Evolutionary conservation across 2,329 filamentous ascomycete genomes (phyloP).

Genomic region (Sodiomyces alkalinus): DNA sequence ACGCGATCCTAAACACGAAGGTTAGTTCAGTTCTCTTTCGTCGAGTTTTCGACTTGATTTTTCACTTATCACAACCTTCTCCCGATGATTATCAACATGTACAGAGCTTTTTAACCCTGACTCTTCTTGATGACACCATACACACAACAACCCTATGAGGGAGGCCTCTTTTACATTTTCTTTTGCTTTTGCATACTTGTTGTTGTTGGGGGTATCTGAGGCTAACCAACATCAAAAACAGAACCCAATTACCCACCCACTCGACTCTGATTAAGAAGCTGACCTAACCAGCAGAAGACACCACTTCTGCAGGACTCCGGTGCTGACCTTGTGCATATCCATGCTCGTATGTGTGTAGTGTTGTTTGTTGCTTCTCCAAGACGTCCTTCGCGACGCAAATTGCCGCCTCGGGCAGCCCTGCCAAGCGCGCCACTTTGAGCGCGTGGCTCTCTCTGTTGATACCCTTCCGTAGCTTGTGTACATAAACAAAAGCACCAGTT

Average conservation of each 20-base stretch:
- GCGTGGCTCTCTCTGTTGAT: slow-evolving; percentile 83
- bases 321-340: too few relatives aligned
- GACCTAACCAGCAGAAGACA: too few relatives aligned
- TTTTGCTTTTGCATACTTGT: slow-evolving; percentile 9
- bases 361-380: slow-evolving; percentile 18
- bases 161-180: slow-evolving; percentile 12
- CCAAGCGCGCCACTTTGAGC: slow-evolving; percentile 81
- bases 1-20: slow-evolving; percentile 14
- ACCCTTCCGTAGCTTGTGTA: slow-evolving; percentile 67
- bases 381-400: slow-evolving; percentile 51
- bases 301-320: too few relatives aligned
- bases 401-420: slow-evolving; percentile 61
- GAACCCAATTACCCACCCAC: too few relatives aligned
- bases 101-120: slow-evolving; percentile 57
- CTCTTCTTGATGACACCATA: slow-evolving; percentile 38
- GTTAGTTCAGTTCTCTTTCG: slow-evolving; percentile 24
- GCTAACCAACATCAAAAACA: too few relatives aligned
- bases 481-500: slow-evolving; percentile 62
- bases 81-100: slow-evolving; percentile 40
- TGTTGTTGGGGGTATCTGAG: slow-evolving; percentile 17
- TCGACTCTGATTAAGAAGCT: too few relatives aligned
- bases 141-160: slow-evolving; percentile 45
- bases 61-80: slow-evolving; percentile 7
- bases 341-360: neutral
- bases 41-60: slow-evolving; percentile 3